Percentiles rank a stretch among this genome's conserved stretches.
Evolutionary conservation across 495 filamentous ascomycete genomes (phyloP).

Genomic region (Penicillium dipodomyicola): DNA sequence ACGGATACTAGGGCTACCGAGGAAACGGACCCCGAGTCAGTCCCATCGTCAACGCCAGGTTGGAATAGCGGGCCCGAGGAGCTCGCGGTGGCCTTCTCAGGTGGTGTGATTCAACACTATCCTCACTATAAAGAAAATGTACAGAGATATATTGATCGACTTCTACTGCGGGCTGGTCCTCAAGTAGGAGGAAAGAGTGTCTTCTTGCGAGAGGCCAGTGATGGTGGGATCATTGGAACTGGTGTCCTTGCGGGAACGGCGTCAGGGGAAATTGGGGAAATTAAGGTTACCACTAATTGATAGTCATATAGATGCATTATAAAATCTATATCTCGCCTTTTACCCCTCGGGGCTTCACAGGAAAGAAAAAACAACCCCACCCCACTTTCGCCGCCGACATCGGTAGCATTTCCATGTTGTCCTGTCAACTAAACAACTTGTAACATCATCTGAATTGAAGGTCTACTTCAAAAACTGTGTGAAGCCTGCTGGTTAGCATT

Average conservation of each 20-base stretch:
- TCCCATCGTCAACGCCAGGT: slow-evolving; percentile 15
- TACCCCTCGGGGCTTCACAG: neutral
- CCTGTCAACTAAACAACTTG: neutral
- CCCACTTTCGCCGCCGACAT: neutral
- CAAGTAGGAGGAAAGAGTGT: slow-evolving; percentile 51
- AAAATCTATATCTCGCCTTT: neutral
- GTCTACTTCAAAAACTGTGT: neutral
- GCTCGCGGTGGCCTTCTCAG: slow-evolving; percentile 67
- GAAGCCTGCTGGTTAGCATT: neutral
- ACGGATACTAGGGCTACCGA: slow-evolving; percentile 5
- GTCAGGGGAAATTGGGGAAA: slow-evolving; percentile 30
- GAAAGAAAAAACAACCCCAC: no score
- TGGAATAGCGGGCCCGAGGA: slow-evolving; percentile 47
- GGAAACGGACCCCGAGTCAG: neutral
- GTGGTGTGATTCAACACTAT: slow-evolving; percentile 69
- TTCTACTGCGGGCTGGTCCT: slow-evolving; percentile 51
- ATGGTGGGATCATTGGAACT: slow-evolving; percentile 69
- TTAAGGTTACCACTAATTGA: slow-evolving; percentile 10
- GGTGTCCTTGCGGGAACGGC: slow-evolving; percentile 60
- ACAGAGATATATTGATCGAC: slow-evolving; percentile 59
- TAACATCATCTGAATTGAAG: no score
- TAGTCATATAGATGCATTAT: neutral
- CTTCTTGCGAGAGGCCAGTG: slow-evolving; percentile 59
- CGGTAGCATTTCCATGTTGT: neutral
- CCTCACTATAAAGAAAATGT: slow-evolving; percentile 63